phyloP scores from a whole-genome alignment of 768 basidiomycete genomes.

The Auricularia heimuer region DNA sequence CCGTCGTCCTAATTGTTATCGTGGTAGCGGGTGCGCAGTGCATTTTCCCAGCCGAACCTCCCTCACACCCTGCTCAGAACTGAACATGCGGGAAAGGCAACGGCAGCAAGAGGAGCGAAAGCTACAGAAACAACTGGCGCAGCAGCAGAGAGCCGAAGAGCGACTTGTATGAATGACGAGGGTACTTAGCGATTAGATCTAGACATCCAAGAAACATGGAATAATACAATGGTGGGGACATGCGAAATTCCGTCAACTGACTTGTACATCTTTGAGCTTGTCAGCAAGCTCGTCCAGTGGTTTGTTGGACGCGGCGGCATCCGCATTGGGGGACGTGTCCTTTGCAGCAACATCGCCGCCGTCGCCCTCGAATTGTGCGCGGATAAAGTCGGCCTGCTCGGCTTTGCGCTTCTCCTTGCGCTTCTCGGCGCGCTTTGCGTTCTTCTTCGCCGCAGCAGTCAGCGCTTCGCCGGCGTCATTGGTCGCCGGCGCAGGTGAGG shows the following conservation, averaged over 20 bases:
- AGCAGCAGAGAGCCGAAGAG: not conserved
- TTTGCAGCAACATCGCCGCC: conserved; percentile 35
- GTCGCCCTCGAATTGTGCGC: conserved; percentile 72
- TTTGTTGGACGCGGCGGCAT: conserved; percentile 7
- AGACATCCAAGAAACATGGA: not conserved
- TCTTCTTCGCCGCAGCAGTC: conserved; percentile 35
- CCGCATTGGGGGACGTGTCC: conserved; percentile 14
- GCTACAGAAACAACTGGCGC: not conserved
- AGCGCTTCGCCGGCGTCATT: conserved; percentile 17
- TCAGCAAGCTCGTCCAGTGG: conserved; percentile 32
- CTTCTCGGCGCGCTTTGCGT: conserved; percentile 70
- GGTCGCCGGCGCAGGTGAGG: conserved; percentile 18
- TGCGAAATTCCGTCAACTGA: conserved; percentile 28
- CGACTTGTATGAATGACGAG: not conserved
- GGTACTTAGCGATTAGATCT: not conserved
- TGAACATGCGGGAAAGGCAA: not conserved
- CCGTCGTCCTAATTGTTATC: not conserved
- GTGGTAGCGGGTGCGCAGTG: not conserved
- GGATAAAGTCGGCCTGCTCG: conserved; percentile 47
- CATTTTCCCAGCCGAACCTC: not conserved
- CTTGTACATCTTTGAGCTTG: conserved; percentile 47
- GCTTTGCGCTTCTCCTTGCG: conserved; percentile 72
- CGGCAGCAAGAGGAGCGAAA: not conserved
- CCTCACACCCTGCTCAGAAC: not conserved
- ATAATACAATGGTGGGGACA: not conserved